Percentiles rank a stretch among this genome's conserved stretches.
phyloP scores from a whole-genome alignment of 306 rosid species.

The Canavalia gladiata region DNA sequence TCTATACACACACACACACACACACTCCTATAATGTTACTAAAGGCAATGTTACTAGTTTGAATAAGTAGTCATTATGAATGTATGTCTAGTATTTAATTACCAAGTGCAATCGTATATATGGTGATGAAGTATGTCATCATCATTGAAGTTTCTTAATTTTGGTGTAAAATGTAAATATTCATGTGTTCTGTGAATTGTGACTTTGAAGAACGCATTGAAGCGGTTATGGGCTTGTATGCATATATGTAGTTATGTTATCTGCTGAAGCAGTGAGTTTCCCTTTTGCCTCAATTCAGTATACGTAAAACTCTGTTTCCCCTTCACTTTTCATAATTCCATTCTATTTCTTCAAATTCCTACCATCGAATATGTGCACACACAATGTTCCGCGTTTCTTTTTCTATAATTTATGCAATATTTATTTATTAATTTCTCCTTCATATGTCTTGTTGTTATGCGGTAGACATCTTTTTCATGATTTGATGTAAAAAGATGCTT shows the following conservation, averaged over 20 bases:
- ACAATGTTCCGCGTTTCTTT: background rate
- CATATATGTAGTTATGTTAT: background rate
- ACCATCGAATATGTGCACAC: constrained; percentile 9
- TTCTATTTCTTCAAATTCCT: background rate
- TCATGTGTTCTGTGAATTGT: constrained; percentile 6
- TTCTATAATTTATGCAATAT: background rate
- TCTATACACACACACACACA: too few species aligned
- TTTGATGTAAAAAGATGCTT: background rate
- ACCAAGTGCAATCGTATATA: background rate
- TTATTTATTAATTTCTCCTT: too few species aligned
- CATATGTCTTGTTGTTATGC: background rate
- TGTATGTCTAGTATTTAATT: background rate
- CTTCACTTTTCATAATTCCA: background rate
- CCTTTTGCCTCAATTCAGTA: background rate
- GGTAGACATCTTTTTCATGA: background rate
- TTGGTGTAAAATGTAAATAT: constrained; percentile 6
- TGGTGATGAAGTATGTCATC: constrained; percentile 28
- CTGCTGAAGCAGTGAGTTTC: constrained; percentile 1
- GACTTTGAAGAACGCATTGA: constrained; percentile 1
- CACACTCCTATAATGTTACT: background rate
- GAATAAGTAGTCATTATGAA: background rate
- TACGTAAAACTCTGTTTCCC: constrained; percentile 39
- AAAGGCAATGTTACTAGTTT: constrained; percentile 26
- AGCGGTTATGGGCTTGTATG: constrained; percentile 16
- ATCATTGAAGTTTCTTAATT: constrained; percentile 12